phyloP scores from a whole-genome alignment of 306 rosid species.

The Rosa lucieae region DNA sequence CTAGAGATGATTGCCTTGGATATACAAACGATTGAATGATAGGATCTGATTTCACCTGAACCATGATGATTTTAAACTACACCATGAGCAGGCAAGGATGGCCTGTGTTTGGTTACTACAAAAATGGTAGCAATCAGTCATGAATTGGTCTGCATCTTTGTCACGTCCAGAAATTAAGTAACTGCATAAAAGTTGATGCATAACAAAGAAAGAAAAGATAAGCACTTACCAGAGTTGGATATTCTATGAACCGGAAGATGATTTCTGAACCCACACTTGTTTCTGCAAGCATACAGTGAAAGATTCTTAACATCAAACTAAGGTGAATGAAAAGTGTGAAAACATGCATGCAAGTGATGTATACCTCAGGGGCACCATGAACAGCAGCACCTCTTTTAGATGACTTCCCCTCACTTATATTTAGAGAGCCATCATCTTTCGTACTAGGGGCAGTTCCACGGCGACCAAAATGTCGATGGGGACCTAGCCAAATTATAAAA shows the following conservation, averaged over 20 bases:
- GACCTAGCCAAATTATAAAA: constrained; percentile 44
- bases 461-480: constrained; percentile 60
- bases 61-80: background rate
- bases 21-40: constrained; percentile 43
- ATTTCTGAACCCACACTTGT: constrained; percentile 98
- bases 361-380: constrained; percentile 74
- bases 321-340: constrained; percentile 2
- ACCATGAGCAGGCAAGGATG: constrained; percentile 4
- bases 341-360: constrained; percentile 15
- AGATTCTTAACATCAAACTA: constrained; percentile 13
- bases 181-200: background rate
- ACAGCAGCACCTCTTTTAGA: constrained; percentile 66
- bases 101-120: constrained; percentile 5
- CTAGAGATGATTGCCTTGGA: constrained; percentile 55
- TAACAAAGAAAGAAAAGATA: background rate
- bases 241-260: constrained; percentile 80
- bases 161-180: background rate
- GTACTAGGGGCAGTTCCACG: constrained; percentile 56
- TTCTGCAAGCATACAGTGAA: constrained; percentile 59
- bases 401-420: constrained; percentile 64
- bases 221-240: constrained; percentile 45
- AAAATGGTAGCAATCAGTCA: background rate
- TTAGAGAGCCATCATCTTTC: constrained; percentile 67
- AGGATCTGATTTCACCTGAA: constrained; percentile 40
- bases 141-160: background rate